These are phyloP conservation scores for Ailanthus altissimus DNA, from an alignment of 345 rosid species.

Conservation along the genomic window DNA sequence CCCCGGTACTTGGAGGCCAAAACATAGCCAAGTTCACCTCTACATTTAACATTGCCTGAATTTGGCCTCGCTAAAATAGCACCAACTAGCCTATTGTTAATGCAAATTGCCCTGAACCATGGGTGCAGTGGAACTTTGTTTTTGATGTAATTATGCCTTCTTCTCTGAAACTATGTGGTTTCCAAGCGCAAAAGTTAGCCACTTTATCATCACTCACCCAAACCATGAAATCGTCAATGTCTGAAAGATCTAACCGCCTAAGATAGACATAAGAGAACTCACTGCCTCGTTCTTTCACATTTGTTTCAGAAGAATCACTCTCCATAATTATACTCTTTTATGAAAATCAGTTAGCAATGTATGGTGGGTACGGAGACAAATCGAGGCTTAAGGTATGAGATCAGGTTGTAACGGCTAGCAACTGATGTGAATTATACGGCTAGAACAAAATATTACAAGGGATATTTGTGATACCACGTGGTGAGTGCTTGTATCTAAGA, in stretches of 20 bases:
- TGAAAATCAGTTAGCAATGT: neutral
- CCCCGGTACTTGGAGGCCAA: slow-evolving; percentile 57
- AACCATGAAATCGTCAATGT: slow-evolving; percentile 63
- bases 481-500: neutral
- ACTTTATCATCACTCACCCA: slow-evolving; percentile 61
- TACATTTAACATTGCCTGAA: slow-evolving; percentile 36
- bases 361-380: neutral
- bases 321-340: slow-evolving; percentile 22
- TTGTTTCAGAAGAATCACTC: slow-evolving; percentile 5
- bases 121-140: slow-evolving; percentile 49
- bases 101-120: slow-evolving; percentile 67
- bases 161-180: slow-evolving; percentile 50
- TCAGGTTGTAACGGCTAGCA: neutral
- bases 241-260: slow-evolving; percentile 45
- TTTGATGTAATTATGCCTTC: slow-evolving; percentile 40
- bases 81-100: slow-evolving; percentile 53
- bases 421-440: neutral
- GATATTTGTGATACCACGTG: neutral
- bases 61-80: slow-evolving; percentile 49
- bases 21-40: slow-evolving; percentile 59
- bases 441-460: neutral
- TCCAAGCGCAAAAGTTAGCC: slow-evolving; percentile 53
- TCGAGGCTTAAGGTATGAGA: neutral
- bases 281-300: neutral
- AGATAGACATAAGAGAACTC: slow-evolving; percentile 33